A percentile compares a stretch with the other conserved stretches of the same genome.
Conservation (phyloP, 2,329 filamentous ascomycete species). For the Tolypocladium paradoxum region DNA sequence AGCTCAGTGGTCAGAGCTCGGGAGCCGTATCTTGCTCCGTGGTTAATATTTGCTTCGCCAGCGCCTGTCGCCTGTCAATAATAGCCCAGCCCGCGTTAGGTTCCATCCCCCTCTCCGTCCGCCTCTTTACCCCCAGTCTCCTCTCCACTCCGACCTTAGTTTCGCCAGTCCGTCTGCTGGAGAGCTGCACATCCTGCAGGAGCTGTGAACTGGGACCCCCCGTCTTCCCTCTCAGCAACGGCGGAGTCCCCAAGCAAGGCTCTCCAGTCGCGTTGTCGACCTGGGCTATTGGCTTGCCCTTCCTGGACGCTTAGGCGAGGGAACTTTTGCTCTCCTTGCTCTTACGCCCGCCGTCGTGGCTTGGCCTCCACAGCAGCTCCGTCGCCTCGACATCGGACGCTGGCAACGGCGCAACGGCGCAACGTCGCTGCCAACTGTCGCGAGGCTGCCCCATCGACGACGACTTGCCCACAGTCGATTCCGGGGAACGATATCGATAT, state of each 20-base stretch:
- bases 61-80: constrained; percentile 8
- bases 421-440: constrained; percentile 4
- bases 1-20: constrained; percentile 14
- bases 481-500: constrained; percentile 10
- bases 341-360: constrained; percentile 22
- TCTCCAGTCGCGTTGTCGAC: constrained; percentile 11
- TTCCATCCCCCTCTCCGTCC: constrained; percentile 10
- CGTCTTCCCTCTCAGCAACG: background rate
- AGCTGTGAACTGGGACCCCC: constrained; percentile 1
- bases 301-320: constrained; percentile 24
- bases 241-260: constrained; percentile 10
- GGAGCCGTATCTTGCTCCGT: constrained; percentile 7
- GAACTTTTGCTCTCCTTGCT: constrained; percentile 28
- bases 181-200: background rate
- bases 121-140: constrained; percentile 6
- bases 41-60: constrained; percentile 7
- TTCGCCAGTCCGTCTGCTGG: background rate
- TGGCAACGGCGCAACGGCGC: constrained; percentile 1
- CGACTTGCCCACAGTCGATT: constrained; percentile 8
- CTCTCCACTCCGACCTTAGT: constrained; percentile 3
- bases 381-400: background rate
- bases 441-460: constrained; percentile 9
- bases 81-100: constrained; percentile 10
- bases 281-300: constrained; percentile 23
- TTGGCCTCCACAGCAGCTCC: constrained; percentile 17